Evolutionary conservation across 176 grass and related monocot genomes (phyloP).

Genomic region (Lolium rigidum): DNA sequence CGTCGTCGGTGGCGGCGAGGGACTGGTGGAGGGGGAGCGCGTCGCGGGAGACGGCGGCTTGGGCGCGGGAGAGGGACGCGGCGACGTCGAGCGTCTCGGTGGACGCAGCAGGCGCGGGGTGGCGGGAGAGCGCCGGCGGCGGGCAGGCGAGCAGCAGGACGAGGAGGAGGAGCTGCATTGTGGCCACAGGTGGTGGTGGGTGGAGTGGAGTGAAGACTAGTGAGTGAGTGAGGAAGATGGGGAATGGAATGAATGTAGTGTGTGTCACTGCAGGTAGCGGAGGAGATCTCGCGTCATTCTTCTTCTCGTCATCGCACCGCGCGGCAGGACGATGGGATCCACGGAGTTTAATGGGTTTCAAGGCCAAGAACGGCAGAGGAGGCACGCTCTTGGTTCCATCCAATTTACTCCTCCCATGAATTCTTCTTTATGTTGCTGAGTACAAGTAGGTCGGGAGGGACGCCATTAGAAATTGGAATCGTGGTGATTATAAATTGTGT

Average conservation of each 20-base stretch:
- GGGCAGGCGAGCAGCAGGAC: slow-evolving; percentile 32
- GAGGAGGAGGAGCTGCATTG: slow-evolving; percentile 41
- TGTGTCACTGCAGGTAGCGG: not conserved
- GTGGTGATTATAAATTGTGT: too few relatives aligned
- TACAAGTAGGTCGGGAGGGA: not conserved
- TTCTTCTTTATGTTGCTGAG: not conserved
- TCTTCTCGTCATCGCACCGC: not conserved
- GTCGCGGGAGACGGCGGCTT: slow-evolving; percentile 59
- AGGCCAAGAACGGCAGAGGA: not conserved
- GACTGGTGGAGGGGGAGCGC: slow-evolving; percentile 42
- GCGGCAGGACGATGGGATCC: too few relatives aligned
- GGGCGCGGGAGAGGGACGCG: slow-evolving; percentile 59
- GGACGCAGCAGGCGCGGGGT: not conserved
- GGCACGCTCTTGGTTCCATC: not conserved
- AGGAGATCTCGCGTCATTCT: not conserved
- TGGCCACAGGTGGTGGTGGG: not conserved
- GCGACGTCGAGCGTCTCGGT: slow-evolving; percentile 68
- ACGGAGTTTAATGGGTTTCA: not conserved
- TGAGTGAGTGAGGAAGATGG: not conserved
- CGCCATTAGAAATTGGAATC: not conserved
- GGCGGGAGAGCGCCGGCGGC: slow-evolving; percentile 19
- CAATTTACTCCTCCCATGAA: not conserved
- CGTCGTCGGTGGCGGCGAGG: not conserved
- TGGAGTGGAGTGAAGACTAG: slow-evolving; percentile 17
- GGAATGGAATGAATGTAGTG: slow-evolving; percentile 20